phyloP scores from a whole-genome alignment of 306 rosid species.

The Glycine latifolia region DNA sequence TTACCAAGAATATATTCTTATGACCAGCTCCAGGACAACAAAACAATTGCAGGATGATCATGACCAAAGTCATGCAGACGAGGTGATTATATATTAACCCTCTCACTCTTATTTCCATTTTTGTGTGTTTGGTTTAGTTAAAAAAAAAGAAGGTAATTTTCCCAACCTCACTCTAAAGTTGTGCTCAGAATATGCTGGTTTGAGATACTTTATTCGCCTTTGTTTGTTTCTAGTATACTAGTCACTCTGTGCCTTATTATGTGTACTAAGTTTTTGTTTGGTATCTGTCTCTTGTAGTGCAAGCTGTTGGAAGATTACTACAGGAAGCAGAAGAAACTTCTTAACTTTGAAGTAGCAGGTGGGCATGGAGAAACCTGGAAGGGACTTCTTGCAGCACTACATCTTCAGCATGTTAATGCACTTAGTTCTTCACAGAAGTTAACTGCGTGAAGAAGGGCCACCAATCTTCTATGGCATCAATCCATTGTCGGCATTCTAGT shows the following conservation, averaged over 20 bases:
- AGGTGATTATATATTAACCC: conserved; percentile 48
- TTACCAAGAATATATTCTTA: conserved; percentile 53
- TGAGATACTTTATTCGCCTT: not conserved
- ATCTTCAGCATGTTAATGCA: conserved; percentile 77
- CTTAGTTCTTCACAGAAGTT: conserved; percentile 77
- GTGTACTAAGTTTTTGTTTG: not conserved
- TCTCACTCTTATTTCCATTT: not conserved
- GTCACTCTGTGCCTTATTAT: not conserved
- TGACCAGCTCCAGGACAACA: conserved; percentile 50
- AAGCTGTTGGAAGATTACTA: conserved; percentile 73
- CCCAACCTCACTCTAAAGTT: not conserved
- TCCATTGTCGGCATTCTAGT: conserved; percentile 59
- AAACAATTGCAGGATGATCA: conserved; percentile 50
- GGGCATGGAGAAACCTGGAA: conserved; percentile 82
- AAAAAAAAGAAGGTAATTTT: not conserved
- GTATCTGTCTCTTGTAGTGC: conserved; percentile 45
- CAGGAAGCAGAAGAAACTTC: conserved; percentile 69
- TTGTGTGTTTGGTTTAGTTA: no score
- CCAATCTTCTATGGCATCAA: conserved; percentile 11
- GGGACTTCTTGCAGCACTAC: conserved; percentile 84
- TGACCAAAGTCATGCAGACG: conserved; percentile 47
- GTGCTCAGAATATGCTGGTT: conserved; percentile 5
- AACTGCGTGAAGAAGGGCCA: conserved; percentile 50
- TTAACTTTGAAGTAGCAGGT: conserved; percentile 65
- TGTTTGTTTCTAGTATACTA: not conserved